These are phyloP conservation scores for Globisporangium orthogonon DNA, from an alignment of 352 stramenopile species.

Conservation along the genomic window DNA sequence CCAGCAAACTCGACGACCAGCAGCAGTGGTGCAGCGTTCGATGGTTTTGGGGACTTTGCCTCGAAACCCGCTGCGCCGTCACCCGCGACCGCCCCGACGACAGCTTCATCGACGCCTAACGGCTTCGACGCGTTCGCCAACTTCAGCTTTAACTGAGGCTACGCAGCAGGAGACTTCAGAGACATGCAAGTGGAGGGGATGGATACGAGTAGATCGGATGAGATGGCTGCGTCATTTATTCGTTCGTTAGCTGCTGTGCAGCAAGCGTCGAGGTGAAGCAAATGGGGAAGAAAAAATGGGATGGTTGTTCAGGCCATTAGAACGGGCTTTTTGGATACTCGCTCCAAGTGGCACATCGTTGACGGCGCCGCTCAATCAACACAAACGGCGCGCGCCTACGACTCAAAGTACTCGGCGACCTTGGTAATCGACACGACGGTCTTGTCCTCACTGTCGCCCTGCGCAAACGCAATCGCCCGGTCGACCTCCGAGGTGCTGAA, in stretches of 20 bases:
- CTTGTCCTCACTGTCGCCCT: constrained; percentile 68
- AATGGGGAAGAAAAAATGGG: no score
- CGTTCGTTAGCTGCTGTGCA: no score
- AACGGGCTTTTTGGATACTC: no score
- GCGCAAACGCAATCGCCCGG: no score
- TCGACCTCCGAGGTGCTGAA: constrained; percentile 73
- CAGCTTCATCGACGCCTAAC: background rate
- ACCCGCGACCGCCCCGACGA: background rate
- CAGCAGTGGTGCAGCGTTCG: constrained; percentile 5
- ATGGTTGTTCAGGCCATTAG: no score
- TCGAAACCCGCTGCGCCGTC: constrained; percentile 7
- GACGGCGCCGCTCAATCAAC: no score
- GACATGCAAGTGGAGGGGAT: no score
- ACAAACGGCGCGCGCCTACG: constrained; percentile 1
- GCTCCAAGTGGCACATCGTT: no score
- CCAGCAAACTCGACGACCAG: constrained; percentile 3
- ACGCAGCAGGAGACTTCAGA: background rate
- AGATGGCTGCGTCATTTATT: no score
- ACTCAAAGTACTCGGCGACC: constrained; percentile 12
- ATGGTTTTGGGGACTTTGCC: constrained; percentile 16
- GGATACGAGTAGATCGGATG: no score
- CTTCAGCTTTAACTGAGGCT: constrained; percentile 19
- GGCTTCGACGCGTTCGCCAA: constrained; percentile 14
- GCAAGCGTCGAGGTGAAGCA: no score
- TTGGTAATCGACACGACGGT: constrained; percentile 8